phyloP scores from a whole-genome alignment of 2,329 filamentous ascomycete genomes.

The Cordyceps cicadae region DNA sequence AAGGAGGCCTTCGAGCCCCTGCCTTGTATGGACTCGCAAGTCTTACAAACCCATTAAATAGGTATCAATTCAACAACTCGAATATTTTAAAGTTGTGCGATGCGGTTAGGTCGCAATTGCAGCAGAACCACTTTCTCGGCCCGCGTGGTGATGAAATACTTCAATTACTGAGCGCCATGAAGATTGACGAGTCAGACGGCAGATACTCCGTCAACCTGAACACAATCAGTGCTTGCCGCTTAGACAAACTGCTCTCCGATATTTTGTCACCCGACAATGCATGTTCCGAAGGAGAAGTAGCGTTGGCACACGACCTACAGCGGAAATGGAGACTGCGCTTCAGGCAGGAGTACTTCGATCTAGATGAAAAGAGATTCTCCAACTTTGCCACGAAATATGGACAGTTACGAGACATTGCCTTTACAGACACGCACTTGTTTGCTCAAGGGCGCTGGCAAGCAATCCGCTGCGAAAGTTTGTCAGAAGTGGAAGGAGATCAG shows the following conservation, averaged over 20 bases:
- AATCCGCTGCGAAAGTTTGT: slow-evolving; percentile 24
- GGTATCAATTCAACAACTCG: slow-evolving; percentile 5
- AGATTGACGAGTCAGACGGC: slow-evolving; percentile 29
- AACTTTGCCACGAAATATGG: slow-evolving; percentile 27
- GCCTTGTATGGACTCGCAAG: not conserved
- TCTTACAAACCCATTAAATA: slow-evolving; percentile 2
- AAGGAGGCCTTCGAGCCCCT: not conserved
- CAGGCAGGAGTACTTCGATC: slow-evolving; percentile 34
- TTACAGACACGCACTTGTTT: slow-evolving; percentile 25
- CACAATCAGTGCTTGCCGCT: slow-evolving; percentile 29
- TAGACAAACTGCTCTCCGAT: slow-evolving; percentile 38
- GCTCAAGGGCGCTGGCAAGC: slow-evolving; percentile 30
- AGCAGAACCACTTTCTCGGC: slow-evolving; percentile 23
- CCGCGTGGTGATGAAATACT: slow-evolving; percentile 28
- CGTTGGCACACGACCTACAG: slow-evolving; percentile 23
- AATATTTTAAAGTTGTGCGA: slow-evolving; percentile 34
- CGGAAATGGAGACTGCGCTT: slow-evolving; percentile 37
- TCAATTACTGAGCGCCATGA: slow-evolving; percentile 30
- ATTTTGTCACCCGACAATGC: slow-evolving; percentile 23
- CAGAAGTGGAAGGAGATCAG: slow-evolving; percentile 32
- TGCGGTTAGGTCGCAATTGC: slow-evolving; percentile 29
- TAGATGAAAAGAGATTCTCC: slow-evolving; percentile 35
- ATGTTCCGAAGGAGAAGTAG: slow-evolving; percentile 23
- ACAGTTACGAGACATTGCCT: slow-evolving; percentile 32
- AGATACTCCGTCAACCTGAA: slow-evolving; percentile 29